Conservation (phyloP, 129 eudicot species). For the Helichrysum umbraculigerum region DNA sequence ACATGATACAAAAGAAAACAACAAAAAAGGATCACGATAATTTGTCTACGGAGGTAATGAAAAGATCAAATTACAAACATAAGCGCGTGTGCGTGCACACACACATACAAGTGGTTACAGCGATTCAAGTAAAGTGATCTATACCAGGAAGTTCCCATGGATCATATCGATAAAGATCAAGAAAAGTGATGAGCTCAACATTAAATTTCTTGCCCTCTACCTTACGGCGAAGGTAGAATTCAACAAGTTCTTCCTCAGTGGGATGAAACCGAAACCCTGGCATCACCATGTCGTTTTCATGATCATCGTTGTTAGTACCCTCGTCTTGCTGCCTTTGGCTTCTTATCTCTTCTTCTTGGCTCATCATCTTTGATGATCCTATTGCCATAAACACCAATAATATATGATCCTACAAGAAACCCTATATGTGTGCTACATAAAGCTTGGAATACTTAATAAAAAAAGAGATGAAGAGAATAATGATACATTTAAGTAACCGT, state of each 20-base stretch:
- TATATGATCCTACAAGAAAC: not conserved
- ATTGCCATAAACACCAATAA: slow-evolving; percentile 14
- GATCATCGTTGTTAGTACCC: slow-evolving; percentile 51
- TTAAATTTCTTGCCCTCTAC: slow-evolving; percentile 94
- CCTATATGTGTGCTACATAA: slow-evolving; percentile 7
- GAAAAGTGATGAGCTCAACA: slow-evolving; percentile 88
- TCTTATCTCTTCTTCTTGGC: slow-evolving; percentile 25
- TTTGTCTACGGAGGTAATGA: not conserved
- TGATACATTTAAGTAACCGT: slow-evolving; percentile 10
- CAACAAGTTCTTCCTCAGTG: slow-evolving; percentile 93
- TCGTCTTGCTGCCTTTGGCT: not conserved
- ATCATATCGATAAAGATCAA: slow-evolving; percentile 92
- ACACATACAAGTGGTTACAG: not conserved
- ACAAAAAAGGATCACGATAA: not conserved
- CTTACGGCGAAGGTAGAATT: slow-evolving; percentile 99
- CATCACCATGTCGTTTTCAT: slow-evolving; percentile 88
- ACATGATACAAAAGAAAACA: not conserved
- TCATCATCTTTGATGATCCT: slow-evolving; percentile 17
- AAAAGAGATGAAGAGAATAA: not conserved
- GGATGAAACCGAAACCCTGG: slow-evolving; percentile 98
- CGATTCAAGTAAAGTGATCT: not conserved
- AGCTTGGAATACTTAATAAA: not conserved
- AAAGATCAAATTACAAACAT: not conserved
- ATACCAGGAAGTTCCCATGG: slow-evolving; percentile 99
- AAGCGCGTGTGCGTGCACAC: too few species aligned